A percentile compares a stretch with the other conserved stretches of the same genome.
Conservation (phyloP, 306 rosid species). For the Castanospermum australe region DNA sequence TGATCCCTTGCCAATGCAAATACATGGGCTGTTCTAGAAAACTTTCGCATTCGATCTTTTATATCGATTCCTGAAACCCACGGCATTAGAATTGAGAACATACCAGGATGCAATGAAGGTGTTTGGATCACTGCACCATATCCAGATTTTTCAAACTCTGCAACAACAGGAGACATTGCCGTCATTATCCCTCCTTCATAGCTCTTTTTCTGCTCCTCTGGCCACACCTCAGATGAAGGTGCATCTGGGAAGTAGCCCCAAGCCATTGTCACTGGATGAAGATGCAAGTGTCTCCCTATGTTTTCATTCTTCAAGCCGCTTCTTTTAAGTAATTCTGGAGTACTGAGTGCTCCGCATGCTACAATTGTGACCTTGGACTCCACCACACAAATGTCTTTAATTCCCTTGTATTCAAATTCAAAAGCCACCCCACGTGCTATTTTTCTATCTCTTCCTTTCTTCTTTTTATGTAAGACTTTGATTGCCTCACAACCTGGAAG, state of each 20-base stretch:
- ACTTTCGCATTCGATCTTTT: conserved; percentile 59
- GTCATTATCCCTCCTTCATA: conserved; percentile 94
- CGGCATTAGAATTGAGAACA: conserved; percentile 76
- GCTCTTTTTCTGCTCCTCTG: conserved; percentile 60
- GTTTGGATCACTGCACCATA: conserved; percentile 82
- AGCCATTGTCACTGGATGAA: conserved; percentile 85
- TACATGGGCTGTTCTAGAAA: conserved; percentile 74
- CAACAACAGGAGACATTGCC: conserved; percentile 73
- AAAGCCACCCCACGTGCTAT: conserved; percentile 59
- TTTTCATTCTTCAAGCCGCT: conserved; percentile 68
- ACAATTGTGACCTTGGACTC: conserved; percentile 77
- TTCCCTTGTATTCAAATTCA: conserved; percentile 41
- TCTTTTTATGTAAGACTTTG: conserved; percentile 46
- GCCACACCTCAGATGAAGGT: conserved; percentile 45
- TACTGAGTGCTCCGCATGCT: conserved; percentile 80
- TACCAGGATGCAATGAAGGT: conserved; percentile 85
- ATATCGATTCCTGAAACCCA: conserved; percentile 75
- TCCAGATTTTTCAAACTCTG: conserved; percentile 56
- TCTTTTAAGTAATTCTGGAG: conserved; percentile 60
- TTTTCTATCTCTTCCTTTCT: conserved; percentile 41
- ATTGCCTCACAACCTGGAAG: conserved; percentile 64
- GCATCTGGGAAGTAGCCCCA: conserved; percentile 84
- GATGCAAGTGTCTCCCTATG: conserved; percentile 77
- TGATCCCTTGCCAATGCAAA: conserved; percentile 79
- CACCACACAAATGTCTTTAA: conserved; percentile 58